Conservation (phyloP, 2,329 filamentous ascomycete species). For the Colletotrichum falcatum region DNA sequence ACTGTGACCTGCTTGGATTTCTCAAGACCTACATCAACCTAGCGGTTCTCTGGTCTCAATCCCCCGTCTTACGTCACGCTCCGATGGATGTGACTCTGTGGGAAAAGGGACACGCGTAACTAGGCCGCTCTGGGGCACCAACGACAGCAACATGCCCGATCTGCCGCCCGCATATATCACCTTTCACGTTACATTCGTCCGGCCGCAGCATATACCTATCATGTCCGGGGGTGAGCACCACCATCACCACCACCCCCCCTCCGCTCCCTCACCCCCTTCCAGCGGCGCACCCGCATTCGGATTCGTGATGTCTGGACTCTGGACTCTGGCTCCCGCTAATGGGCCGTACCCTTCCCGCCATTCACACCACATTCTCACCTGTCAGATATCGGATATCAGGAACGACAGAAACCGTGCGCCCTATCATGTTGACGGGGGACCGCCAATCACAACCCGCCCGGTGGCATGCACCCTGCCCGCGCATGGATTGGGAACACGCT, state of each 20-base stretch:
- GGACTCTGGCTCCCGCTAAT: conserved; percentile 28
- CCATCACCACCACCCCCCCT: background rate
- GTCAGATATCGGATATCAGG: conserved; percentile 36
- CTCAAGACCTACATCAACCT: conserved; percentile 20
- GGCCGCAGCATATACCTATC: background rate
- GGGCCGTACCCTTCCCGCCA: conserved; percentile 22
- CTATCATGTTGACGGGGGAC: conserved; percentile 12
- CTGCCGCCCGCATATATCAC: conserved; percentile 3
- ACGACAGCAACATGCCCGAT: conserved; percentile 3
- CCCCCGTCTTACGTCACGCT: conserved; percentile 13
- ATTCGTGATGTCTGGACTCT: conserved; percentile 21
- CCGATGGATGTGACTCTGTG: conserved; percentile 7
- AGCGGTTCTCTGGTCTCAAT: conserved; percentile 3
- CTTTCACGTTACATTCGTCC: conserved; percentile 1
- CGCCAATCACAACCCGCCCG: conserved; percentile 33
- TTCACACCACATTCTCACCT: conserved; percentile 5
- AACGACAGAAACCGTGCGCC: conserved; percentile 22
- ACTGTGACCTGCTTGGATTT: conserved; percentile 4
- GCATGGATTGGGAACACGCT: conserved; percentile 7
- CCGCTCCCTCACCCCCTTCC: background rate
- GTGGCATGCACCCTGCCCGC: conserved; percentile 36
- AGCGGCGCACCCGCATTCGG: background rate
- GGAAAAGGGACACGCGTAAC: background rate
- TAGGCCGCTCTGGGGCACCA: conserved; percentile 3
- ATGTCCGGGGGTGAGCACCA: background rate